These are phyloP conservation scores for Calonectria leucothoes DNA, from an alignment of 2,329 filamentous ascomycete species.

Conservation along the genomic window DNA sequence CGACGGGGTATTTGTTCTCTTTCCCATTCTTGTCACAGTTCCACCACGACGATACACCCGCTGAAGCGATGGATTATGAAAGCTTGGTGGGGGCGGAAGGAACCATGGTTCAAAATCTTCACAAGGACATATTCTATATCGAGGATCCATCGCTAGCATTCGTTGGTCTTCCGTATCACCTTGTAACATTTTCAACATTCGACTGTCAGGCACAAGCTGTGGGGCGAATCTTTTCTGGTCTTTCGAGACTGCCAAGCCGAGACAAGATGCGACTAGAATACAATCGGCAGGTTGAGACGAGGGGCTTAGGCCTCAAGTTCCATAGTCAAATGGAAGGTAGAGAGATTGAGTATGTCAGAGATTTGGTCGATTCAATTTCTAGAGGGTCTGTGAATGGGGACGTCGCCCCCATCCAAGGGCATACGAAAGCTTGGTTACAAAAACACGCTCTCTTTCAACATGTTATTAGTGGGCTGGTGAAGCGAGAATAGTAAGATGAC, in stretches of 20 bases:
- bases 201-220: conserved; percentile 74
- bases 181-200: conserved; percentile 74
- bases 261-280: background rate
- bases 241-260: background rate
- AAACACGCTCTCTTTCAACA: background rate
- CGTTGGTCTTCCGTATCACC: conserved; percentile 72
- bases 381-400: background rate
- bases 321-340: background rate
- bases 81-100: conserved; percentile 38
- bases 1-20: background rate
- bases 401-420: background rate
- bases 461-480: background rate
- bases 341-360: background rate
- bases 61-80: background rate
- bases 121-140: conserved; percentile 77
- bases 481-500: background rate
- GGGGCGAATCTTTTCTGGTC: conserved; percentile 65
- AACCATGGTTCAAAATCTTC: conserved; percentile 73
- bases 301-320: background rate
- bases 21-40: background rate
- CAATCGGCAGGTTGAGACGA: background rate
- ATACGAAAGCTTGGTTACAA: background rate
- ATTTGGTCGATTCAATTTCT: background rate
- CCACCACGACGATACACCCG: background rate
- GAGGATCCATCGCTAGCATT: conserved; percentile 71